Conservation (phyloP, 2,329 filamentous ascomycete species). For the Aspergillus sp. region DNA sequence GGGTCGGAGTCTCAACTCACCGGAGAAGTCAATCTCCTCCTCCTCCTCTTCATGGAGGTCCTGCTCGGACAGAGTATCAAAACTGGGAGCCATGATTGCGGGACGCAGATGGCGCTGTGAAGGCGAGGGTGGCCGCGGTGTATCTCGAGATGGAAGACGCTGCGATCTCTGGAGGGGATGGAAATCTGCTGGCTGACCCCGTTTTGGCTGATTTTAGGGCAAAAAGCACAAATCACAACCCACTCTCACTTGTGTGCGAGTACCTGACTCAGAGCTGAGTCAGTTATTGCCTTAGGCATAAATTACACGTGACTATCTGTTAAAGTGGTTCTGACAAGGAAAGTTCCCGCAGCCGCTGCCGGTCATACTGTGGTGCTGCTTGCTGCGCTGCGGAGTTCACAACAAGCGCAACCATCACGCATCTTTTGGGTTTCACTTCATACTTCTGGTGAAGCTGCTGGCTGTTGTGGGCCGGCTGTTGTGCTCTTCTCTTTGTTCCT, state of each 20-base stretch:
- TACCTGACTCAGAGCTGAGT: conserved; percentile 32
- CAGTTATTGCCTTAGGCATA: conserved; percentile 4
- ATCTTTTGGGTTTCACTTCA: conserved; percentile 16
- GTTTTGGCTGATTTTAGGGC: conserved; percentile 35
- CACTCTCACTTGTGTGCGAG: conserved; percentile 39
- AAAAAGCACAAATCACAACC: conserved; percentile 39
- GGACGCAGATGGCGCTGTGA: conserved; percentile 28
- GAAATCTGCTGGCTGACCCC: conserved; percentile 35
- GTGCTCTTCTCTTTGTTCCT: conserved; percentile 16
- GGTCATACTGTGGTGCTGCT: background rate
- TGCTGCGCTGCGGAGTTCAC: conserved; percentile 12
- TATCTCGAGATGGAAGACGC: conserved; percentile 29
- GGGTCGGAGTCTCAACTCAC: conserved; percentile 39
- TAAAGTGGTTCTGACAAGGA: background rate
- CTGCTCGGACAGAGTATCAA: conserved; percentile 88
- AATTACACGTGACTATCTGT: background rate
- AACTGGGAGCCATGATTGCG: conserved; percentile 86
- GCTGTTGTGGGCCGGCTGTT: conserved; percentile 22
- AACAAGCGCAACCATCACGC: conserved; percentile 22
- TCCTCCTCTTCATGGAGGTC: conserved; percentile 90
- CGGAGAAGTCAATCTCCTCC: conserved; percentile 90
- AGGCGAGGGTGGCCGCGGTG: conserved; percentile 24
- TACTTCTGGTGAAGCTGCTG: conserved; percentile 18
- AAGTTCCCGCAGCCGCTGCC: conserved; percentile 9
- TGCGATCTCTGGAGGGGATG: conserved; percentile 32